These are phyloP conservation scores for Pyrenochaeta sp. DNA, from an alignment of 2,329 filamentous ascomycete species.

Conservation along the genomic window DNA sequence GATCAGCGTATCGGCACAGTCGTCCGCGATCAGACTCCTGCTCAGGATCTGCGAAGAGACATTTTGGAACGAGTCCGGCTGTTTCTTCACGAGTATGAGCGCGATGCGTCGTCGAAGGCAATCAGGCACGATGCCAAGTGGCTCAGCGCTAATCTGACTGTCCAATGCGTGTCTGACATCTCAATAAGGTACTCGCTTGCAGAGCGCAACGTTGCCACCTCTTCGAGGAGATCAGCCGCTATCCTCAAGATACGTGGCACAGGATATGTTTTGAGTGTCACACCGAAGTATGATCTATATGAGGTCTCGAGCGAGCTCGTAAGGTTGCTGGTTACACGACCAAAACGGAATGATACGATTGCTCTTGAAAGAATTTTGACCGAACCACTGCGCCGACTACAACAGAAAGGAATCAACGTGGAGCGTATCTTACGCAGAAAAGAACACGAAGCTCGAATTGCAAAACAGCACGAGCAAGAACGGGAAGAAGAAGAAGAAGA, in stretches of 20 bases:
- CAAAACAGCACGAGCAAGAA: slow-evolving; percentile 80
- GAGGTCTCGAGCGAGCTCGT: slow-evolving; percentile 91
- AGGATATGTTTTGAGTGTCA: slow-evolving; percentile 78
- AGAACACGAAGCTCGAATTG: slow-evolving; percentile 85
- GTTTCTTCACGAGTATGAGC: slow-evolving; percentile 84
- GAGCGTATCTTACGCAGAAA: slow-evolving; percentile 90
- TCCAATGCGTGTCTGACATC: slow-evolving; percentile 81
- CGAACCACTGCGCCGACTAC: slow-evolving; percentile 81
- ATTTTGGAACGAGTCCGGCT: slow-evolving; percentile 88
- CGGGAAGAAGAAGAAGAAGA: slow-evolving; percentile 73
- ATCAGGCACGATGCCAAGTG: slow-evolving; percentile 89
- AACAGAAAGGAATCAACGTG: slow-evolving; percentile 93
- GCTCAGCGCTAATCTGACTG: slow-evolving; percentile 84
- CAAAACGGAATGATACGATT: slow-evolving; percentile 86
- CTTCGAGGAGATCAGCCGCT: slow-evolving; percentile 67
- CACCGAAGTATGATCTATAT: slow-evolving; percentile 81
- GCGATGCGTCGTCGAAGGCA: slow-evolving; percentile 63
- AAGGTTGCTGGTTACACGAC: slow-evolving; percentile 78
- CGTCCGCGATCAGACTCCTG: slow-evolving; percentile 72
- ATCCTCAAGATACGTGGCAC: slow-evolving; percentile 75
- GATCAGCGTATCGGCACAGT: slow-evolving; percentile 75
- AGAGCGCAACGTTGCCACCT: slow-evolving; percentile 66
- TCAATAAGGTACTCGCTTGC: slow-evolving; percentile 78
- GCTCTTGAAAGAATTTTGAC: slow-evolving; percentile 92
- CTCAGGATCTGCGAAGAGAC: slow-evolving; percentile 75